A percentile compares a stretch with the other conserved stretches of the same genome.
Evolutionary conservation across 2,329 filamentous ascomycete species (phyloP).

Genomic region (Colletotrichum karsti): DNA sequence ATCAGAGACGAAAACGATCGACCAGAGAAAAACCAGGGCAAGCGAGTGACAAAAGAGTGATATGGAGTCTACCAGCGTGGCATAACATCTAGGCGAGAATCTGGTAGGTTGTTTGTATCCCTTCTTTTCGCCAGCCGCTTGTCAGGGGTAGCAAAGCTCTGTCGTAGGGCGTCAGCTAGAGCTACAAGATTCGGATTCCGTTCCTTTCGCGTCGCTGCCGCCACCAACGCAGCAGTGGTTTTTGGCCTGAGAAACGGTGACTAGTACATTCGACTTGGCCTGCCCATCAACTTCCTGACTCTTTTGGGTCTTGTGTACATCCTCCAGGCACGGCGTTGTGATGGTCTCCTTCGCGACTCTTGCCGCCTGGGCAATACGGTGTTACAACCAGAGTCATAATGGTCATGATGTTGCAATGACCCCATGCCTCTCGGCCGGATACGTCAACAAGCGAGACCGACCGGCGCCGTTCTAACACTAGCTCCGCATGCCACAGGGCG

Average conservation of each 20-base stretch:
- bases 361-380: background rate
- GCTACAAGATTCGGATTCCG: too few species aligned
- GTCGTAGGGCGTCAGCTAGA: too few species aligned
- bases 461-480: constrained; percentile 5
- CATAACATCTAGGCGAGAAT: too few species aligned
- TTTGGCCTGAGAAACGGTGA: background rate
- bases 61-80: too few species aligned
- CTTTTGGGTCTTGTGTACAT: background rate
- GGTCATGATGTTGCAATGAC: background rate
- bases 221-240: background rate
- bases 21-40: background rate
- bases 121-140: too few species aligned
- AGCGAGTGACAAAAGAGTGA: too few species aligned
- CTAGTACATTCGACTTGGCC: constrained; percentile 10
- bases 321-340: background rate
- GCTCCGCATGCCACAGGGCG: constrained; percentile 16
- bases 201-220: too few species aligned
- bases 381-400: constrained; percentile 10
- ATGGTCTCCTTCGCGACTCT: too few species aligned
- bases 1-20: constrained; percentile 11
- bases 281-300: background rate
- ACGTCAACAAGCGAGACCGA: background rate
- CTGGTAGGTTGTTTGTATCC: too few species aligned
- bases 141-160: too few species aligned
- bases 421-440: background rate